These are phyloP conservation scores for Paxillus ammoniavirescens DNA, from an alignment of 768 basidiomycete species.

Conservation along the genomic window DNA sequence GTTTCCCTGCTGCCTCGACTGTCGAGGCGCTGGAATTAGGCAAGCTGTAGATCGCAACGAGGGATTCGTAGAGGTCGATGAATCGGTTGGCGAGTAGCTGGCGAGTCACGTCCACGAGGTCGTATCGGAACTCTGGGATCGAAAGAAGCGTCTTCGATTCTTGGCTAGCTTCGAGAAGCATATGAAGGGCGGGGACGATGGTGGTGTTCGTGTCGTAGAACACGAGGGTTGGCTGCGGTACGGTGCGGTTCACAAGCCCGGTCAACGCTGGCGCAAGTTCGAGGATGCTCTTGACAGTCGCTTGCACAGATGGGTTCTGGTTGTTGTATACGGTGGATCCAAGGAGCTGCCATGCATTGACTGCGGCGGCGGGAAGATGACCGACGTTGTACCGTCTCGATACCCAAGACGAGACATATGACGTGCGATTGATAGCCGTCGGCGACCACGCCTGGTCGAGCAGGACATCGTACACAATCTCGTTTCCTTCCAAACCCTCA, in stretches of 20 bases:
- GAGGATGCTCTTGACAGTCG: slow-evolving; percentile 37
- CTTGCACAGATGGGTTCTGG: slow-evolving; percentile 30
- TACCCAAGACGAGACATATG: slow-evolving; percentile 34
- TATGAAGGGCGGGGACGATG: slow-evolving; percentile 75
- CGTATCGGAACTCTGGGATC: slow-evolving; percentile 36
- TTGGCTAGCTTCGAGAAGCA: slow-evolving; percentile 46
- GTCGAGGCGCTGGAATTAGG: slow-evolving; percentile 15
- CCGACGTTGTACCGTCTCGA: slow-evolving; percentile 33
- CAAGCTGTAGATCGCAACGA: slow-evolving; percentile 30
- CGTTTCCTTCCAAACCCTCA: slow-evolving; percentile 43
- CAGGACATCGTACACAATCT: slow-evolving; percentile 41
- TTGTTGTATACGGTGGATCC: slow-evolving; percentile 40
- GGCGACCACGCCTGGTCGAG: slow-evolving; percentile 43
- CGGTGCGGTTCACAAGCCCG: slow-evolving; percentile 33
- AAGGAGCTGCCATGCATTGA: slow-evolving; percentile 37
- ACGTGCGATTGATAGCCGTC: slow-evolving; percentile 29
- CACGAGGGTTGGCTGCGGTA: slow-evolving; percentile 32
- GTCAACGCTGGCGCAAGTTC: slow-evolving; percentile 35
- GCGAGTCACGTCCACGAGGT: slow-evolving; percentile 39
- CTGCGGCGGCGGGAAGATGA: slow-evolving; percentile 22
- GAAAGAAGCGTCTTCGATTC: slow-evolving; percentile 12
- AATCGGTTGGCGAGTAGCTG: slow-evolving; percentile 40
- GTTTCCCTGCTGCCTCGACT: slow-evolving; percentile 22
- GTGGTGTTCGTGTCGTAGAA: slow-evolving; percentile 46
- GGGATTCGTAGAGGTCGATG: slow-evolving; percentile 30